Conservation (phyloP, 2,329 filamentous ascomycete species). For the Rhinocladiella similis region DNA sequence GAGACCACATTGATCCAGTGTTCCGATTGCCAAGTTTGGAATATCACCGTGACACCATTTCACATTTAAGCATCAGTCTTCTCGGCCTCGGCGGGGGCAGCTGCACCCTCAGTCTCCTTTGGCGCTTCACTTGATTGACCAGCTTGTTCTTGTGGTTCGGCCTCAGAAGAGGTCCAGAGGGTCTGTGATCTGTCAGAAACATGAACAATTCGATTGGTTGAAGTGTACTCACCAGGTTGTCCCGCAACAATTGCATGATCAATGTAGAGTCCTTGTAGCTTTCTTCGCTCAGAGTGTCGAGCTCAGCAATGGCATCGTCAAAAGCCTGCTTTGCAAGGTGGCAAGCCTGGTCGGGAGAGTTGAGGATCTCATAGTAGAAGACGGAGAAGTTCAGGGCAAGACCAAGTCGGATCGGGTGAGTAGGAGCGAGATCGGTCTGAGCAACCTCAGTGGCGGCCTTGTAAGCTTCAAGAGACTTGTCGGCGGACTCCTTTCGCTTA, state of each 20-base stretch:
- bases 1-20: slow-evolving; percentile 3
- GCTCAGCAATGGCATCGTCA: slow-evolving; percentile 95
- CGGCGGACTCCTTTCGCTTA: slow-evolving; percentile 91
- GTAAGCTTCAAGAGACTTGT: slow-evolving; percentile 95
- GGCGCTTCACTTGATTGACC: slow-evolving; percentile 30
- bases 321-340: slow-evolving; percentile 95
- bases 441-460: slow-evolving; percentile 90
- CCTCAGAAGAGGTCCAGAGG: slow-evolving; percentile 98
- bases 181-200: slow-evolving; percentile 60
- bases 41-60: slow-evolving; percentile 10
- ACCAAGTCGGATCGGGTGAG: slow-evolving; percentile 89
- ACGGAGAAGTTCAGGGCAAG: slow-evolving; percentile 95
- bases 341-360: slow-evolving; percentile 97
- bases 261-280: slow-evolving; percentile 99
- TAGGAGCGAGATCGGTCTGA: slow-evolving; percentile 83
- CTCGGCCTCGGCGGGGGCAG: slow-evolving; percentile 24
- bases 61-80: slow-evolving; percentile 23
- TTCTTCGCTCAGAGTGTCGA: slow-evolving; percentile 95
- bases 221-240: slow-evolving; percentile 74
- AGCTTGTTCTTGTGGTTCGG: slow-evolving; percentile 68
- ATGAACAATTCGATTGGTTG: slow-evolving; percentile 1
- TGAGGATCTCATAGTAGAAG: slow-evolving; percentile 99
- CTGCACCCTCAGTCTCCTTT: slow-evolving; percentile 27
- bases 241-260: slow-evolving; percentile 97
- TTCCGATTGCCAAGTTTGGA: slow-evolving; percentile 5